phyloP scores from a whole-genome alignment of 192 early-diverging fungal genomes.

The Coemansia sp. region DNA sequence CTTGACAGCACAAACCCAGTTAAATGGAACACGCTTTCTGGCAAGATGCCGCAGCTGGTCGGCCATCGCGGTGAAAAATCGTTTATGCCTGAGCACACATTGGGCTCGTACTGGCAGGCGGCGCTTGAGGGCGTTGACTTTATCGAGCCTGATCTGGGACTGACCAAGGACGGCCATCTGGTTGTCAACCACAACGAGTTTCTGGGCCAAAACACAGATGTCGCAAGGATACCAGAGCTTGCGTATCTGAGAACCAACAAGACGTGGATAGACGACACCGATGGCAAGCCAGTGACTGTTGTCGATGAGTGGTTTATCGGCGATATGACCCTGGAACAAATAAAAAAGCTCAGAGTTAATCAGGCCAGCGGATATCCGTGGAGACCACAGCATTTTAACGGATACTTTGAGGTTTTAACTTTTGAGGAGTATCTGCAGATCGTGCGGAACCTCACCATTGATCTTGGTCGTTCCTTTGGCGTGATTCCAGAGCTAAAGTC shows the following conservation, averaged over 20 bases:
- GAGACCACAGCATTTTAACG: constrained; percentile 50
- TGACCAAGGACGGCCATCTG: constrained; percentile 53
- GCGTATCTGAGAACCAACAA: constrained; percentile 29
- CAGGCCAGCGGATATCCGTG: constrained; percentile 33
- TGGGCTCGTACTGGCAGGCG: constrained; percentile 54
- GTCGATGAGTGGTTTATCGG: constrained; percentile 51
- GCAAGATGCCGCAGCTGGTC: constrained; percentile 26
- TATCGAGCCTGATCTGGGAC: constrained; percentile 51
- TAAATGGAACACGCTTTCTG: constrained; percentile 42
- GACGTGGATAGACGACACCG: constrained; percentile 33
- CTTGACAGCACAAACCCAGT: no score
- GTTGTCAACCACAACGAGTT: constrained; percentile 57
- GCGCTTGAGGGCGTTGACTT: constrained; percentile 50
- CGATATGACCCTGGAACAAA: constrained; percentile 47
- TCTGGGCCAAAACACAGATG: constrained; percentile 43
- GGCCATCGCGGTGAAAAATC: constrained; percentile 58
- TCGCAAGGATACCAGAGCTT: constrained; percentile 24
- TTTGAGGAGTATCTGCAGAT: constrained; percentile 53
- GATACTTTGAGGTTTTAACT: constrained; percentile 38
- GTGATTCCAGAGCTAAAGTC: constrained; percentile 56
- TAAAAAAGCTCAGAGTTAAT: constrained; percentile 29
- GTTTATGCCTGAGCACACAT: constrained; percentile 54
- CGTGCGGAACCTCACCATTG: constrained; percentile 32
- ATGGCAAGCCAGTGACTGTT: constrained; percentile 3
- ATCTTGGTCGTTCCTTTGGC: constrained; percentile 38